Percentiles rank a stretch among this genome's conserved stretches.
These are phyloP conservation scores for Staphylotrichum longicolle DNA, from an alignment of 495 filamentous ascomycete species.

Conservation along the genomic window DNA sequence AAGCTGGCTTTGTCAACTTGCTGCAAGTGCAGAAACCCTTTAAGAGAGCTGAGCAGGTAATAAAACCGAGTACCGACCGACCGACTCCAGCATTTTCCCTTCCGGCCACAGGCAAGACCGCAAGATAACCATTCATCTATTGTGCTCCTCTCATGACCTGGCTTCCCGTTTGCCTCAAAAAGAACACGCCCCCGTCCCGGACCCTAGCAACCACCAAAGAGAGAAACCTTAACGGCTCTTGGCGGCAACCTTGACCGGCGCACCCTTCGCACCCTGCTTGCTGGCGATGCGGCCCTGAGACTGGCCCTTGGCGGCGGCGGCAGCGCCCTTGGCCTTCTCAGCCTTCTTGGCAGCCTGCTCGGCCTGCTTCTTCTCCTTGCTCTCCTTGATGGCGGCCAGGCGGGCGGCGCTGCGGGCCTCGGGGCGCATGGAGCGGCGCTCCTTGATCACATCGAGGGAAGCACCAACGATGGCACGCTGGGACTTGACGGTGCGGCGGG, in stretches of 20 bases:
- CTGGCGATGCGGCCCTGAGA: conserved; percentile 67
- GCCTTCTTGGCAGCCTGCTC: conserved; percentile 91
- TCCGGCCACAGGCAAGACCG: conserved; percentile 30
- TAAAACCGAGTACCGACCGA: conserved; percentile 39
- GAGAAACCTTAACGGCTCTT: conserved; percentile 71
- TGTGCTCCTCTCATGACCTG: conserved; percentile 24
- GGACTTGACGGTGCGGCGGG: conserved; percentile 95
- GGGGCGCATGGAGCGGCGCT: conserved; percentile 87
- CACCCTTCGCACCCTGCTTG: conserved; percentile 97
- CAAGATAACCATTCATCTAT: conserved; percentile 30
- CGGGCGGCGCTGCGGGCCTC: conserved; percentile 94
- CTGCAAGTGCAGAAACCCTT: conserved; percentile 30
- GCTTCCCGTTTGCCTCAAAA: conserved; percentile 18
- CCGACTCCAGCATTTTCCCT: conserved; percentile 36
- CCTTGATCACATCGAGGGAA: conserved; percentile 99
- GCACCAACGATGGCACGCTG: conserved; percentile 99
- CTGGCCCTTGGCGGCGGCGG: conserved; percentile 69
- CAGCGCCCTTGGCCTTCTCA: conserved; percentile 96
- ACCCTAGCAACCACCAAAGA: conserved; percentile 20
- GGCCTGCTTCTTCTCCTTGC: conserved; percentile 94
- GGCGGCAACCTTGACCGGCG: conserved; percentile 79
- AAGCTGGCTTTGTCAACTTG: conserved; percentile 27
- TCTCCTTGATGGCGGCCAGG: conserved; percentile 84
- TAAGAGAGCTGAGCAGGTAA: conserved; percentile 34
- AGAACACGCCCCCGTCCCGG: conserved; percentile 22